Percentiles rank a stretch among this genome's conserved stretches.
Evolutionary conservation across 441 rosid species (phyloP).

Genomic region (Flueggea neowawraea): DNA sequence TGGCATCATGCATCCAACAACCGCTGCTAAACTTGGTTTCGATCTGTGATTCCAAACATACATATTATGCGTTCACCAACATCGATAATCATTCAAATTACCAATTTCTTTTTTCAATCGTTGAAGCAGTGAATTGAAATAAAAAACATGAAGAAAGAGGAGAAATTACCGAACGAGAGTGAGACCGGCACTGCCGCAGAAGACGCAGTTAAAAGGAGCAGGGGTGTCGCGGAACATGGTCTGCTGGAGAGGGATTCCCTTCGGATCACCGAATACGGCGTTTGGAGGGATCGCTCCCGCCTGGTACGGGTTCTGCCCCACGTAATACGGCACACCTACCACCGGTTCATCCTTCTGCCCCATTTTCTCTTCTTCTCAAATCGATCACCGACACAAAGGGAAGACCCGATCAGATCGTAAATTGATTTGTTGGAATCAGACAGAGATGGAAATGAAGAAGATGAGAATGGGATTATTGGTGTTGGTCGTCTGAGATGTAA

Average conservation of each 20-base stretch:
- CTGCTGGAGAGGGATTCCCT: slow-evolving; percentile 78
- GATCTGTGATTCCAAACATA: slow-evolving; percentile 31
- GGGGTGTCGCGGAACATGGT: slow-evolving; percentile 85
- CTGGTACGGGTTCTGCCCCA: slow-evolving; percentile 61
- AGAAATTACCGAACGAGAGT: slow-evolving; percentile 62
- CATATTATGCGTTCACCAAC: too few relatives aligned
- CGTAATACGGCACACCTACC: slow-evolving; percentile 74
- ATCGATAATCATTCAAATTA: too few relatives aligned
- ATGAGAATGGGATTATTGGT: too few relatives aligned
- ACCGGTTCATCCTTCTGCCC: slow-evolving; percentile 51
- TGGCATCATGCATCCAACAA: slow-evolving; percentile 77
- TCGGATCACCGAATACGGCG: slow-evolving; percentile 67
- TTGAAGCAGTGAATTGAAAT: too few relatives aligned
- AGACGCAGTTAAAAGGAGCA: slow-evolving; percentile 76
- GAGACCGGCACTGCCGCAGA: slow-evolving; percentile 74
- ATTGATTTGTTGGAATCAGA: too few relatives aligned
- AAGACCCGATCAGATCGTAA: background rate
- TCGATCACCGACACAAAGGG: background rate
- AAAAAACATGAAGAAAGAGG: too few relatives aligned
- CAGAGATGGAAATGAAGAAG: background rate
- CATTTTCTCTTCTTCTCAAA: slow-evolving; percentile 39
- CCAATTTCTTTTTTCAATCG: too few relatives aligned
- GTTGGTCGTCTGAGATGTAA: too few relatives aligned
- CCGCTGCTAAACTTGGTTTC: slow-evolving; percentile 61
- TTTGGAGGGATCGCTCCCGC: slow-evolving; percentile 69